Percentiles rank a stretch among this genome's conserved stretches.
phyloP scores from a whole-genome alignment of 2,329 filamentous ascomycete species.

The Hypoxylon sp. region DNA sequence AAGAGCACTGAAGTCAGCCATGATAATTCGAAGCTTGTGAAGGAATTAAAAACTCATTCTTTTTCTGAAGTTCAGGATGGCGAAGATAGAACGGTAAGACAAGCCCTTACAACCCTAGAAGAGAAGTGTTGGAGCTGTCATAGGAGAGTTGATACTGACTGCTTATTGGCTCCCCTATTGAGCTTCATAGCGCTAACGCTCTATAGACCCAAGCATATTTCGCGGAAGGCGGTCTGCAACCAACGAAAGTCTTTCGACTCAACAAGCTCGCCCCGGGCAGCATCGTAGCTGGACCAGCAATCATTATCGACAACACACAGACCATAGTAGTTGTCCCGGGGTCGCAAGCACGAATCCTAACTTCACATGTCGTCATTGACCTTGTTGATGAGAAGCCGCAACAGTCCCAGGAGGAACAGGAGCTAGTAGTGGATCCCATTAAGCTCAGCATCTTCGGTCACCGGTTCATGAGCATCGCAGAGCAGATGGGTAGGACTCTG shows the following conservation, averaged over 20 bases:
- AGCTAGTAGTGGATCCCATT: slow-evolving; percentile 76
- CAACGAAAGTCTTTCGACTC: slow-evolving; percentile 44
- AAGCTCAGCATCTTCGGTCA: slow-evolving; percentile 84
- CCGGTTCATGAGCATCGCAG: slow-evolving; percentile 87
- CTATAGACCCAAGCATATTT: slow-evolving; percentile 43
- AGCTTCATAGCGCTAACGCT: slow-evolving; percentile 12
- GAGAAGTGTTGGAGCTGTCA: background rate
- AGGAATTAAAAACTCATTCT: slow-evolving; percentile 37
- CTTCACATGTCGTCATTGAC: slow-evolving; percentile 58
- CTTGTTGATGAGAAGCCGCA: slow-evolving; percentile 65
- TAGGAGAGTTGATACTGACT: background rate
- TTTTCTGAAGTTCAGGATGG: slow-evolving; percentile 31
- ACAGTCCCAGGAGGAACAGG: slow-evolving; percentile 69
- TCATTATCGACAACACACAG: slow-evolving; percentile 49
- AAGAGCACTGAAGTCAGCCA: slow-evolving; percentile 46
- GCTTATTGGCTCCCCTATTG: background rate
- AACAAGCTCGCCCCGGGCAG: slow-evolving; percentile 37
- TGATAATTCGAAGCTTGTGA: slow-evolving; percentile 46
- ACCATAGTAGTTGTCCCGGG: slow-evolving; percentile 58
- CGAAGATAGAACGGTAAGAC: slow-evolving; percentile 38
- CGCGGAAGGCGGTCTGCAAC: slow-evolving; percentile 41
- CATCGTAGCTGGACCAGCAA: slow-evolving; percentile 43
- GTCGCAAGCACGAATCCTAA: slow-evolving; percentile 54
- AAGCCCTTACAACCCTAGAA: background rate
- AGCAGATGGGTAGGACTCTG: slow-evolving; percentile 86